phyloP scores from a whole-genome alignment of 2,329 filamentous ascomycete genomes.

The Amesomyces nigricolor region DNA sequence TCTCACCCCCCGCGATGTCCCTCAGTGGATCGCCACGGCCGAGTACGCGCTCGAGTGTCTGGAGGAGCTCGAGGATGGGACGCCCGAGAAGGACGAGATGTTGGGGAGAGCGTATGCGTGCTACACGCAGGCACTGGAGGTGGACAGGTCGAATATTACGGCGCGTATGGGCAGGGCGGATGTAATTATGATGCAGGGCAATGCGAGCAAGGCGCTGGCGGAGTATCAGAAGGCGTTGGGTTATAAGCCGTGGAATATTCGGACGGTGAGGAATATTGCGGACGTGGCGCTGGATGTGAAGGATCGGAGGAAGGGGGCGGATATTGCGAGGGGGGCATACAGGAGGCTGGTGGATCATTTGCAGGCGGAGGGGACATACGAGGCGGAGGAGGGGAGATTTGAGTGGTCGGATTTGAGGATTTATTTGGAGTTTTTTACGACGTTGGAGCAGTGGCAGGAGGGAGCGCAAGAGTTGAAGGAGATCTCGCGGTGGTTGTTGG shows the following conservation, averaged over 20 bases:
- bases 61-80: conserved; percentile 42
- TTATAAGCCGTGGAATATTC: conserved; percentile 48
- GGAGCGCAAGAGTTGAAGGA: conserved; percentile 66
- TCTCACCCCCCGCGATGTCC: conserved; percentile 54
- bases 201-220: conserved; percentile 47
- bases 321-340: conserved; percentile 45
- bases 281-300: conserved; percentile 51
- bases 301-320: conserved; percentile 37
- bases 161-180: conserved; percentile 56
- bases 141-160: conserved; percentile 51
- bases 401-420: conserved; percentile 81
- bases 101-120: conserved; percentile 50
- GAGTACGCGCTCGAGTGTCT: conserved; percentile 49
- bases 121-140: conserved; percentile 54
- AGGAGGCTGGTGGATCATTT: conserved; percentile 42
- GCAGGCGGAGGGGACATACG: conserved; percentile 29
- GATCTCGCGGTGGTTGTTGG: conserved; percentile 75
- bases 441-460: conserved; percentile 55
- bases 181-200: conserved; percentile 51
- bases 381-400: conserved; percentile 36
- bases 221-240: conserved; percentile 54
- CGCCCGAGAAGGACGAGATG: conserved; percentile 24
- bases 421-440: conserved; percentile 74
- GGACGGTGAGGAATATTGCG: conserved; percentile 50
- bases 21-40: conserved; percentile 55